Base-by-base conservation (phyloP, 2,329 filamentous ascomycete species). In the Lojkania enalia region DNA sequence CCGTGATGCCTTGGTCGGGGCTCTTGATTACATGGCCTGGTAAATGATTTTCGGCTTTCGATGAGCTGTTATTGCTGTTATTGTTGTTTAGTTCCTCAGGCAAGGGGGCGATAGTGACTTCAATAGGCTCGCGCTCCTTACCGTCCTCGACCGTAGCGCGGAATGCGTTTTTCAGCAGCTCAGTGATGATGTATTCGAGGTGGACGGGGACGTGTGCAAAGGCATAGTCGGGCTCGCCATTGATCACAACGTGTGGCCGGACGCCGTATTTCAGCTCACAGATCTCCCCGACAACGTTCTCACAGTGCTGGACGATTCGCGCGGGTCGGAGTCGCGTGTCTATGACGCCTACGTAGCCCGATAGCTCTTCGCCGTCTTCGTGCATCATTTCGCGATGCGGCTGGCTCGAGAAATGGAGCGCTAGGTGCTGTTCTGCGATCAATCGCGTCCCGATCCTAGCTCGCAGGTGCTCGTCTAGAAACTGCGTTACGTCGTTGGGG, bases 121-220 rank as follows among this genome's bases (percentile, higher is more conserved):
- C 88, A 30, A 99, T 79, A 1, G 92, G 89, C 54, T 95, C 87
- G 31, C 81, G 79, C 56, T 87, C 86, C 61, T 82, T 85, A n/a
- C 84, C 84, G 46, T 81, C 85, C 71, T 99, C 94, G 7, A 97
- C 85, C 0, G 90, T 95, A 3, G 94, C 92, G 32, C 94, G 84
- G 74, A 97, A 99, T 1, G 91, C 89, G 64, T 99, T 99, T 71
- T 99, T 99, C 46, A 99, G 80, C 1, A 99, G 79, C 71, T 99
- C 94, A 0, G 92, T 99, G 53, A 96, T 82, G 54, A 99, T 96
- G 70, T 99, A 99, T 71, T 97, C 92, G 18, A 99, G 80, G 69
- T 99, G 94, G 67, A 95, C 94, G 12, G 94, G 94, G 6, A 99
- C 86, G 63, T 95, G 94, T 15, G 92, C 90, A 64, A 99, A 95